phyloP scores from a whole-genome alignment of 108 stramenopile species.

The Asterionellopsis glacialis region DNA sequence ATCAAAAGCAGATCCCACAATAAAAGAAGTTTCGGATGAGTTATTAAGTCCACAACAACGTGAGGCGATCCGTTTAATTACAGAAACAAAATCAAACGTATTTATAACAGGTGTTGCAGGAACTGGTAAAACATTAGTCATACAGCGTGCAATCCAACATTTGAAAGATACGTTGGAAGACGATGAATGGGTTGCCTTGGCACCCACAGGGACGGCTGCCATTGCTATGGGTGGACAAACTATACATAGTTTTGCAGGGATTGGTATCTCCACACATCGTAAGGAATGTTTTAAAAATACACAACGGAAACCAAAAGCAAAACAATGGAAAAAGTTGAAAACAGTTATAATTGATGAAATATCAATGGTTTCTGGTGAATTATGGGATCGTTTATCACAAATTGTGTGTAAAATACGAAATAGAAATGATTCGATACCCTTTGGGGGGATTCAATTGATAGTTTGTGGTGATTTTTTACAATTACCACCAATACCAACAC shows the following conservation, averaged over 20 bases:
- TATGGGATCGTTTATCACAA: constrained; percentile 68
- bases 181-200: constrained; percentile 42
- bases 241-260: constrained; percentile 74
- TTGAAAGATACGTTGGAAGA: constrained; percentile 15
- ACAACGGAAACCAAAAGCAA: constrained; percentile 11
- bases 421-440: constrained; percentile 37
- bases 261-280: constrained; percentile 35
- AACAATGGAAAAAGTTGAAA: constrained; percentile 48
- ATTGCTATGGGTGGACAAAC: constrained; percentile 70
- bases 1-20: not conserved
- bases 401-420: constrained; percentile 23
- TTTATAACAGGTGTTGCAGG: constrained; percentile 67
- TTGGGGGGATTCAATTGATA: constrained; percentile 91
- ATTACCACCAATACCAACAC: constrained; percentile 30
- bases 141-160: constrained; percentile 34
- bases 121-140: constrained; percentile 57
- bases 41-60: constrained; percentile 28
- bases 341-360: constrained; percentile 80
- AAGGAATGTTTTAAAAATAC: no score
- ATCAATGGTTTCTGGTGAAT: constrained; percentile 66
- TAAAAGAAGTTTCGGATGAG: not conserved
- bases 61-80: constrained; percentile 32
- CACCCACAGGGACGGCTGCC: constrained; percentile 73
- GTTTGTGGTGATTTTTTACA: constrained; percentile 93
- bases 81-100: constrained; percentile 24